Percentiles rank a stretch among this genome's conserved stretches.
Evolutionary conservation across 257 asterid species (phyloP).

Genomic region (Echites panduratus): DNA sequence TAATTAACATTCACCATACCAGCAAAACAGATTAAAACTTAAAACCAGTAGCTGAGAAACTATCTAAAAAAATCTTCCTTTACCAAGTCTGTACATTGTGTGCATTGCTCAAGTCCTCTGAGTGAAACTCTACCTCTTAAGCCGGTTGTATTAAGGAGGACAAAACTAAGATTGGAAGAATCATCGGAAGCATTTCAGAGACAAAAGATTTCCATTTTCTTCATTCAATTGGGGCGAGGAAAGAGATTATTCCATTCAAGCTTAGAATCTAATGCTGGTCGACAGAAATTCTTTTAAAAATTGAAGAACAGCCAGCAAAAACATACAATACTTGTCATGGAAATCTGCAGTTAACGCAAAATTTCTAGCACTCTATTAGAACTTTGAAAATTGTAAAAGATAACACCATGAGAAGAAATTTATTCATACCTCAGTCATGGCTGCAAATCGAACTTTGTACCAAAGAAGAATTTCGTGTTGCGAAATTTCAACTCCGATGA

Average conservation of each 20-base stretch:
- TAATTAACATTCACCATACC: background rate
- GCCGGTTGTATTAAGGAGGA: background rate
- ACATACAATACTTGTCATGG: background rate
- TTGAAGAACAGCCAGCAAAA: too few species aligned
- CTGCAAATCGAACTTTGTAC: conserved; percentile 29
- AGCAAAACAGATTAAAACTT: background rate
- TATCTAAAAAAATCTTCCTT: background rate
- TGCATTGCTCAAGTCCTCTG: background rate
- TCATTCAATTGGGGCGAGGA: background rate
- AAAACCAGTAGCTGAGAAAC: background rate
- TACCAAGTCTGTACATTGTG: background rate
- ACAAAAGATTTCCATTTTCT: background rate
- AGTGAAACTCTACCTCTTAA: background rate
- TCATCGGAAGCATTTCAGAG: background rate
- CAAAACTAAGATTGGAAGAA: background rate
- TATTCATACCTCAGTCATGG: conserved; percentile 80
- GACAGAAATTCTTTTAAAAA: background rate
- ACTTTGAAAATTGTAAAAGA: background rate
- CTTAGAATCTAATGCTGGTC: background rate
- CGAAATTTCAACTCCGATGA: background rate
- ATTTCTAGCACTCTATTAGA: background rate
- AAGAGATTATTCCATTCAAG: background rate
- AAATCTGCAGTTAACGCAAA: background rate
- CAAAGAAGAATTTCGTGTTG: background rate
- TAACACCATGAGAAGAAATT: background rate